Percentiles rank a stretch among this genome's conserved stretches.
Conservation (phyloP, 2,329 filamentous ascomycete species). For the Grosmannia huntii region DNA sequence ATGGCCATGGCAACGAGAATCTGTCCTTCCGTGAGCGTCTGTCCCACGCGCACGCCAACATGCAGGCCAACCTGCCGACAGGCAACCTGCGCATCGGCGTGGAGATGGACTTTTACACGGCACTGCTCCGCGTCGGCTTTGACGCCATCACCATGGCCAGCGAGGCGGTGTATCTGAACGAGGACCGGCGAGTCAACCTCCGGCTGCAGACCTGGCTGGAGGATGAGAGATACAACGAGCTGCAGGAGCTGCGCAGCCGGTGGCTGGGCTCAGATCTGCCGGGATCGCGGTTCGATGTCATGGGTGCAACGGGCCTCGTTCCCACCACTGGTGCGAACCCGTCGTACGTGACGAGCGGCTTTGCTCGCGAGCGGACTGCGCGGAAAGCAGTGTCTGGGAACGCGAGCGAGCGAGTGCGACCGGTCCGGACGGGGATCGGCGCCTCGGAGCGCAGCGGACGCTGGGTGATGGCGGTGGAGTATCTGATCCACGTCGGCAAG, state of each 20-base stretch:
- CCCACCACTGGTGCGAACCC: constrained; percentile 35
- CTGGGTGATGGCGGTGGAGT: constrained; percentile 65
- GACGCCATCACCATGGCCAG: constrained; percentile 83
- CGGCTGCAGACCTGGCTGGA: constrained; percentile 81
- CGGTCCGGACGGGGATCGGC: constrained; percentile 54
- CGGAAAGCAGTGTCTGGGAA: constrained; percentile 39
- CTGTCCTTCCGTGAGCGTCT: constrained; percentile 48
- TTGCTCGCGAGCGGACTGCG: constrained; percentile 56
- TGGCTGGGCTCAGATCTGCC: constrained; percentile 34
- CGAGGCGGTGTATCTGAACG: constrained; percentile 90
- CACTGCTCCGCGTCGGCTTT: constrained; percentile 75
- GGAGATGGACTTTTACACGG: constrained; percentile 93
- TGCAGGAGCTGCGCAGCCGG: constrained; percentile 47
- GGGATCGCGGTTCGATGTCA: constrained; percentile 36
- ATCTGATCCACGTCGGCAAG: constrained; percentile 60
- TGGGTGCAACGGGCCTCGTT: constrained; percentile 41
- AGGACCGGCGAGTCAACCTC: constrained; percentile 62
- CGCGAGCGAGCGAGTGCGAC: constrained; percentile 26
- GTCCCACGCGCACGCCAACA: constrained; percentile 63
- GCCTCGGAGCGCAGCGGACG: constrained; percentile 65
- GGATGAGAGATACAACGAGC: constrained; percentile 67
- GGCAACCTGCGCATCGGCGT: constrained; percentile 68
- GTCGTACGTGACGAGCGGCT: constrained; percentile 37
- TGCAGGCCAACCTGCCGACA: constrained; percentile 83
- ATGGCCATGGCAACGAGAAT: not conserved